Evolutionary conservation across 768 basidiomycete species (phyloP).

Genomic region (Xerocomellus dryophilus): DNA sequence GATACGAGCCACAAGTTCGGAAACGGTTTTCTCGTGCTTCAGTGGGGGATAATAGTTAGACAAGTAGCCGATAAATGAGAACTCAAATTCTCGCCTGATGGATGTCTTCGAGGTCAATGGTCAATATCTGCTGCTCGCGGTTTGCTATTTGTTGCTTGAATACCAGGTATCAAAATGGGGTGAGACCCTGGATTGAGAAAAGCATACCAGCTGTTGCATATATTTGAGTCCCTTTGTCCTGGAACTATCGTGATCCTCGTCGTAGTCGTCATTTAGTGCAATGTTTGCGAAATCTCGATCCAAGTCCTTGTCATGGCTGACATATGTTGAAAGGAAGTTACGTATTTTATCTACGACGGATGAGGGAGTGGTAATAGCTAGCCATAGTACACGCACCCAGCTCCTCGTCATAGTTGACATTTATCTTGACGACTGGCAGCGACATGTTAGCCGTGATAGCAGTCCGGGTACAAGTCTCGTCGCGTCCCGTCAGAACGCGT

Average conservation of each 20-base stretch:
- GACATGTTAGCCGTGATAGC: conserved; percentile 52
- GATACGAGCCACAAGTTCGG: conserved; percentile 79
- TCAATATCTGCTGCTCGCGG: conserved; percentile 85
- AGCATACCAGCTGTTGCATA: conserved; percentile 70
- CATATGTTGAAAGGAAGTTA: conserved; percentile 68
- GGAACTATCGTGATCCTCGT: conserved; percentile 31
- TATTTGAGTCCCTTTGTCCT: conserved; percentile 63
- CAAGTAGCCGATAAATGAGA: not conserved
- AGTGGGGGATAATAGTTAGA: conserved; percentile 7
- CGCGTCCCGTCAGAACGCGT: conserved; percentile 26
- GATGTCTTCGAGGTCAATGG: conserved; percentile 88
- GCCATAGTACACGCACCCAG: conserved; percentile 45
- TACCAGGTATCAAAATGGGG: conserved; percentile 17
- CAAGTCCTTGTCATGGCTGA: conserved; percentile 62
- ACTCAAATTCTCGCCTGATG: conserved; percentile 48
- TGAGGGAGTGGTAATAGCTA: not conserved
- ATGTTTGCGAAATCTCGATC: conserved; percentile 67
- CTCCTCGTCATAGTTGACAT: conserved; percentile 68
- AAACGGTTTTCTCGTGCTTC: conserved; percentile 66
- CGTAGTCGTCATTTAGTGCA: conserved; percentile 54
- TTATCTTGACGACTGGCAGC: conserved; percentile 55
- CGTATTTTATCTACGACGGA: conserved; percentile 56
- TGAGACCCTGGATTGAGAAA: conserved; percentile 29
- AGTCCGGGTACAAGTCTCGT: conserved; percentile 7
- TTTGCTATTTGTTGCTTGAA: conserved; percentile 88